Evolutionary conservation across 352 stramenopile species (phyloP).

Genomic region (Globisporangium sylvaticum): DNA sequence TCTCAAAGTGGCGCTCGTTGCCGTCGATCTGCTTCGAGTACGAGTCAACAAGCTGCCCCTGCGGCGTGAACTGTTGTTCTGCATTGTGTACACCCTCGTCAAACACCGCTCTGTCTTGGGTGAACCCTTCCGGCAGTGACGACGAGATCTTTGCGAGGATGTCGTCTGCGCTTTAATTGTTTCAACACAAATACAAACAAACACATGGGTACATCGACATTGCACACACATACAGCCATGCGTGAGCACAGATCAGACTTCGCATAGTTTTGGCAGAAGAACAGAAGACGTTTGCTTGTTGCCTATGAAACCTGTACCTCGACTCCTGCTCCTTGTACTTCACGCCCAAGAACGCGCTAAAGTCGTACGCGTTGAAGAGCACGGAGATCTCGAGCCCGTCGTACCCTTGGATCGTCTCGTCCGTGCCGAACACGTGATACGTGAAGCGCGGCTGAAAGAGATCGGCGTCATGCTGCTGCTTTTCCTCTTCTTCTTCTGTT

Average conservation of each 20-base stretch:
- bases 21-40: conserved; percentile 31
- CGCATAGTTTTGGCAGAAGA: no score
- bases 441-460: conserved; percentile 69
- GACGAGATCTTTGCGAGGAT: conserved; percentile 41
- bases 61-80: conserved; percentile 32
- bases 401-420: conserved; percentile 68
- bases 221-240: background rate
- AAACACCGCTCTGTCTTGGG: conserved; percentile 41
- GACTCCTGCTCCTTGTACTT: conserved; percentile 46
- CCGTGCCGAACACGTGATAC: conserved; percentile 78
- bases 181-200: background rate
- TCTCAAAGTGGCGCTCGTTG: conserved; percentile 42
- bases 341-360: conserved; percentile 51
- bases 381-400: conserved; percentile 50
- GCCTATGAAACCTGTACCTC: conserved; percentile 27
- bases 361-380: conserved; percentile 64
- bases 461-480: conserved; percentile 25
- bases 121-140: conserved; percentile 43
- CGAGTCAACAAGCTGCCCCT: conserved; percentile 32
- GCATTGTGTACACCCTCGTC: conserved; percentile 18
- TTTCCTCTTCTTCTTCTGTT: conserved; percentile 16
- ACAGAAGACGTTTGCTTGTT: no score
- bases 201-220: background rate
- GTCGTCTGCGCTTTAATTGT: conserved; percentile 37
- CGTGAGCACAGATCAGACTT: background rate